These are phyloP conservation scores for Aspergillus amoenus DNA, from an alignment of 2,329 filamentous ascomycete species.

Conservation along the genomic window DNA sequence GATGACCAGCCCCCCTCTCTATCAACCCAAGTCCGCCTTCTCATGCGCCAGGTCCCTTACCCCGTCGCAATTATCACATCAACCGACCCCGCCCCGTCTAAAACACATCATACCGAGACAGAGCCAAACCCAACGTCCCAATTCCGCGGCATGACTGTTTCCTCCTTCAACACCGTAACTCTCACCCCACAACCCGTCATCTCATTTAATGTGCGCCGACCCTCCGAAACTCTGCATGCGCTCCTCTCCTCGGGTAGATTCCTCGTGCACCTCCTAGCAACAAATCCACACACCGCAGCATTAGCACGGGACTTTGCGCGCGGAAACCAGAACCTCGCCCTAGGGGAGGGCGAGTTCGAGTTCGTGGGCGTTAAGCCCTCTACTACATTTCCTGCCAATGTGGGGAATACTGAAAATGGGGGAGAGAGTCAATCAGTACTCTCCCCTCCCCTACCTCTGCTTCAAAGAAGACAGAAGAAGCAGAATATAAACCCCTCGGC, in stretches of 20 bases:
- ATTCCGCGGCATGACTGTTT: constrained; percentile 58
- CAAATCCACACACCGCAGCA: constrained; percentile 30
- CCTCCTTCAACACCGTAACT: constrained; percentile 61
- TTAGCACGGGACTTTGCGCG: constrained; percentile 42
- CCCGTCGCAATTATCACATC: constrained; percentile 58
- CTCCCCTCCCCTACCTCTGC: constrained; percentile 27
- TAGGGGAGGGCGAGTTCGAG: constrained; percentile 31
- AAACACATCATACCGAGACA: constrained; percentile 9
- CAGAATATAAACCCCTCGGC: neutral
- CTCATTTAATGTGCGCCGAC: constrained; percentile 60
- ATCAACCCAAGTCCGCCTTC: constrained; percentile 40
- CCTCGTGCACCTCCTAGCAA: constrained; percentile 52
- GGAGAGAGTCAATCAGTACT: neutral
- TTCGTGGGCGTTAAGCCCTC: constrained; percentile 21
- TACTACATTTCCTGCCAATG: neutral
- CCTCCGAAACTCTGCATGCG: constrained; percentile 57
- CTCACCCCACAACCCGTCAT: constrained; percentile 56
- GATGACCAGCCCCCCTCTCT: constrained; percentile 14
- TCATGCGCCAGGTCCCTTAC: constrained; percentile 57
- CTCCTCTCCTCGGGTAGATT: constrained; percentile 49
- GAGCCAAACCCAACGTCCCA: neutral
- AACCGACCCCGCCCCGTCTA: constrained; percentile 31
- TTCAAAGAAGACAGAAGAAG: constrained; percentile 15
- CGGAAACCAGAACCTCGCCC: constrained; percentile 38
- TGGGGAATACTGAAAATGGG: neutral